phyloP scores from a whole-genome alignment of 805 yeast genomes.

The Nakazawaea wickerhamii region DNA sequence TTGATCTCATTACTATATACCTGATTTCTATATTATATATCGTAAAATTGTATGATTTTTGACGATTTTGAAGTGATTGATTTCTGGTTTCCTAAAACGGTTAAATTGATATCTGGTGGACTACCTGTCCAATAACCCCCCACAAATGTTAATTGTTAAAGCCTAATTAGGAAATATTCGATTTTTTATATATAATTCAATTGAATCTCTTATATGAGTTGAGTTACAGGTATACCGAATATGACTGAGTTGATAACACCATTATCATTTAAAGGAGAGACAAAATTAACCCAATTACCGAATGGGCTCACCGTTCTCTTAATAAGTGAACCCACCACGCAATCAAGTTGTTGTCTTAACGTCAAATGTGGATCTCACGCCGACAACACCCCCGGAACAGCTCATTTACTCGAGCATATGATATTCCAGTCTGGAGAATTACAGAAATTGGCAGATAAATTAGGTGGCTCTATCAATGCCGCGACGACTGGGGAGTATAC shows the following conservation, averaged over 20 bases:
- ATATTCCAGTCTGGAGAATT: conserved; percentile 48
- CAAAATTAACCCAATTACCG: conserved; percentile 44
- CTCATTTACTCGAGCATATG: conserved; percentile 87
- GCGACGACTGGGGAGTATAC: conserved; percentile 66
- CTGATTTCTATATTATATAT: no score
- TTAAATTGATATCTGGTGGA: not conserved
- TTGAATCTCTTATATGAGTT: no score
- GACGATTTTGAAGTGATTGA: not conserved
- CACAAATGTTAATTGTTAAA: not conserved
- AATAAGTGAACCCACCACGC: conserved; percentile 69
- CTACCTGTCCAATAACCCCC: not conserved
- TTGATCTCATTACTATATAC: no score
- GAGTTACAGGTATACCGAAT: no score
- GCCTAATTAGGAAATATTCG: conserved; percentile 1
- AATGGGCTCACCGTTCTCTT: conserved; percentile 68
- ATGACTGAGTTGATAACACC: no score
- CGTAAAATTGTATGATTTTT: not conserved
- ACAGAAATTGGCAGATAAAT: conserved; percentile 34
- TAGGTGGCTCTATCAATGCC: conserved; percentile 63
- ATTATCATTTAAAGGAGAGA: no score
- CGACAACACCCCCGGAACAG: conserved; percentile 74
- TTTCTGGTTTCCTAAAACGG: no score
- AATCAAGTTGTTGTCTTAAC: conserved; percentile 63
- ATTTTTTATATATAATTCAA: no score
- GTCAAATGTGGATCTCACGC: conserved; percentile 78